A percentile compares a stretch with the other conserved stretches of the same genome.
Conservation (phyloP, 2,329 filamentous ascomycete genomes). For the Penicillium sclerotigenum region DNA sequence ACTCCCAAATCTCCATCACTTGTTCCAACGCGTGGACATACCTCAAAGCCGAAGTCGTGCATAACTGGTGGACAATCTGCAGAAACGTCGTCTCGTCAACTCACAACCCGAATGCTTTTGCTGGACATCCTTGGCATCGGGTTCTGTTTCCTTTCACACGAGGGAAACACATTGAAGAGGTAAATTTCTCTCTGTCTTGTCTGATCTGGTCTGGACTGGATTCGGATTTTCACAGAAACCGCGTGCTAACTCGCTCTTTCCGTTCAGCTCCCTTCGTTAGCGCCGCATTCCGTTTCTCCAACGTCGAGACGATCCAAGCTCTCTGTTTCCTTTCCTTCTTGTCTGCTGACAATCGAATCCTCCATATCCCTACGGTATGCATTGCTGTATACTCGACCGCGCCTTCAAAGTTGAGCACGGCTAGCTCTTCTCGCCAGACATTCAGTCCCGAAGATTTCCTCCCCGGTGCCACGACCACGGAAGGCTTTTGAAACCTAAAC, state of each 20-base stretch:
- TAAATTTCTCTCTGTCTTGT: background rate
- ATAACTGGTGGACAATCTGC: background rate
- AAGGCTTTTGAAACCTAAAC: background rate
- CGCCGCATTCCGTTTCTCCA: background rate
- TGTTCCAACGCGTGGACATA: no score
- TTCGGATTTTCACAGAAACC: background rate
- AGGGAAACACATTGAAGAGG: background rate
- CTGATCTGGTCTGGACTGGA: background rate
- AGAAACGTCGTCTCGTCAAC: background rate
- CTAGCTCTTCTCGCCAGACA: background rate
- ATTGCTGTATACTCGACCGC: background rate
- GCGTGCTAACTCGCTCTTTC: background rate
- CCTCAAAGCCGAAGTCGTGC: background rate
- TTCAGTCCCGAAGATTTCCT: background rate
- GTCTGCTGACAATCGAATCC: background rate
- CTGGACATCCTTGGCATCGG: background rate
- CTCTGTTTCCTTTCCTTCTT: background rate
- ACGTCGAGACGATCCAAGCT: background rate
- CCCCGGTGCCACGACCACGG: background rate
- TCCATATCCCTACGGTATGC: background rate
- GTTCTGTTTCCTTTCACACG: background rate
- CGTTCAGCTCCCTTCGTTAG: background rate
- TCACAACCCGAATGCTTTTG: no score
- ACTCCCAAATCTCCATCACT: no score
- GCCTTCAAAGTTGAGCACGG: background rate